phyloP scores from a whole-genome alignment of 2,329 filamentous ascomycete species.

The Aureobasidium sp. region DNA sequence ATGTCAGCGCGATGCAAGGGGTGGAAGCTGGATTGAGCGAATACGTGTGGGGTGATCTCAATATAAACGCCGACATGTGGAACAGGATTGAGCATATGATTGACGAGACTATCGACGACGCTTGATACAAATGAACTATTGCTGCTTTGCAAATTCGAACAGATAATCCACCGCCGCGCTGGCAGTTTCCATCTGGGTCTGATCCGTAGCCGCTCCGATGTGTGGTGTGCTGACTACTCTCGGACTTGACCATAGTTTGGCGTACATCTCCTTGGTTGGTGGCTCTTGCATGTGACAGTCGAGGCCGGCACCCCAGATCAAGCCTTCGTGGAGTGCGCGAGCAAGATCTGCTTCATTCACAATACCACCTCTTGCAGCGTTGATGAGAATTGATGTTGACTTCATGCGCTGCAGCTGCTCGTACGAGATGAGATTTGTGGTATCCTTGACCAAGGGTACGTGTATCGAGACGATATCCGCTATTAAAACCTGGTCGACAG shows the following conservation, averaged over 20 bases:
- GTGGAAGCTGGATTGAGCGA: neutral
- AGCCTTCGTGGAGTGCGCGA: slow-evolving; percentile 18
- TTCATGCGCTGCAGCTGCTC: slow-evolving; percentile 23
- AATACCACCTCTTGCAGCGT: slow-evolving; percentile 26
- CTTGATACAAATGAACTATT: neutral
- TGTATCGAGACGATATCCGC: slow-evolving; percentile 30
- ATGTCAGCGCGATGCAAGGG: neutral
- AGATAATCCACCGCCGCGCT: slow-evolving; percentile 28
- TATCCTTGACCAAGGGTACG: slow-evolving; percentile 24
- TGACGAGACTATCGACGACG: neutral
- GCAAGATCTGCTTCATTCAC: slow-evolving; percentile 25
- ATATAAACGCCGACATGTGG: slow-evolving; percentile 3
- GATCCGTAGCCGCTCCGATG: slow-evolving; percentile 37
- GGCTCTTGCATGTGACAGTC: slow-evolving; percentile 26
- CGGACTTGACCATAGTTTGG: slow-evolving; percentile 18
- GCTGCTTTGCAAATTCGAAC: neutral
- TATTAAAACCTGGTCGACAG: slow-evolving; percentile 24
- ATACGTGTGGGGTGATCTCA: neutral
- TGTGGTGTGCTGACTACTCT: slow-evolving; percentile 36
- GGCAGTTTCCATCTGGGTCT: slow-evolving; percentile 30
- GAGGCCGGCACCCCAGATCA: slow-evolving; percentile 26
- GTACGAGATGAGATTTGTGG: slow-evolving; percentile 24
- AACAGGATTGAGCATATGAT: slow-evolving; percentile 2
- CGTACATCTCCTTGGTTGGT: slow-evolving; percentile 21
- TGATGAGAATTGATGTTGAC: slow-evolving; percentile 24